Evolutionary conservation across 768 basidiomycete species (phyloP), one percentile per base, ranked within the genome.

Genomic region (Macrocybe gigantea): DNA sequence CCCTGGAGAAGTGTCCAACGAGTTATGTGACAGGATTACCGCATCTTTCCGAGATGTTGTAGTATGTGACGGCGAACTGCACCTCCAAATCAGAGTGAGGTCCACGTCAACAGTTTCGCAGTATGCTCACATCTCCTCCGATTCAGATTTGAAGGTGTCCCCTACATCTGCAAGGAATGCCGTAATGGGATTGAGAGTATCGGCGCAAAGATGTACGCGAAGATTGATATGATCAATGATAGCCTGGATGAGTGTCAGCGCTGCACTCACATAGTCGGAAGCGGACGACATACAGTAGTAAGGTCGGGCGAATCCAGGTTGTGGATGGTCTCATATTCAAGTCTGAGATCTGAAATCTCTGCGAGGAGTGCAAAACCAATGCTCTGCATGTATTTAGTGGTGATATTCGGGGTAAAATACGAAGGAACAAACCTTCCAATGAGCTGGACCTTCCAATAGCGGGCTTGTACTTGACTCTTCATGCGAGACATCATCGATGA

Each of bases 171-270:
- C 61, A 32, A 74, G 70, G 56, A 90, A 79, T 5, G 74, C 70
- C 1, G 74, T 67, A 30, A 92, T 63, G 1, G 79, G 77, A 6
- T 71, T 64, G 47, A 85, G 64, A 1, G 88, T 87, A 61, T 93
- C 90, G 8, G 91, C 89, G 58, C 88, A 90, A 22, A 90, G 70
- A 59, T 86, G 83, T 38, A 89, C 54, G 36, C 73, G 73, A 5
- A 91, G 61, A 12, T 65, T 67, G 33, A 80, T 65, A 10, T 66
- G 72, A 44, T 81, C 71, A 22, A 88, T 60, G n/a, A 65, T 55
- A 15, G 87, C 64, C 89, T 90, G 45, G 37, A 30, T 10, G 40
- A 36, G 34, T 36, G 4, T 22, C 4, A 33, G 49, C 38, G 35
- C 30, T 15, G 33, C 38, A 10, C 40, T 36, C 22, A 33, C 11